Evolutionary conservation across 768 basidiomycete species (phyloP).

Genomic region (Candolleomyces eurysporus): DNA sequence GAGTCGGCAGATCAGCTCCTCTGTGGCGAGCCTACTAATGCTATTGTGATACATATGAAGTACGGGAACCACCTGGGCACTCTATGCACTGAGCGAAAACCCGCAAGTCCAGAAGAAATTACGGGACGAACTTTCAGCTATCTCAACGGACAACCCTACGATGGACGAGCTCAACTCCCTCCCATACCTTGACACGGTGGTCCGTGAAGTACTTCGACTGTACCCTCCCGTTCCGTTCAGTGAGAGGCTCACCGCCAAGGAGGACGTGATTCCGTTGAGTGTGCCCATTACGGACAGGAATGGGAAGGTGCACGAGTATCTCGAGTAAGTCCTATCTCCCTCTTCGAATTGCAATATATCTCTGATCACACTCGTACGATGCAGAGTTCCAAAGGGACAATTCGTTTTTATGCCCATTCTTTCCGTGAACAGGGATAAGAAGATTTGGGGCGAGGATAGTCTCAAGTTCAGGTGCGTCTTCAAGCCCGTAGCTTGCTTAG

Average conservation of each 20-base stretch:
- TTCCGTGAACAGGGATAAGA: slow-evolving; percentile 48
- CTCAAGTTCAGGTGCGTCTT: slow-evolving; percentile 50
- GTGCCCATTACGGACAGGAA: slow-evolving; percentile 43
- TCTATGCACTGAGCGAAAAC: slow-evolving; percentile 51
- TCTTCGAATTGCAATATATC: not conserved
- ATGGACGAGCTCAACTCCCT: slow-evolving; percentile 68
- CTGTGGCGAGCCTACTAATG: not conserved
- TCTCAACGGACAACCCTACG: slow-evolving; percentile 53
- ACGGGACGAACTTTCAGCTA: slow-evolving; percentile 50
- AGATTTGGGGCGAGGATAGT: slow-evolving; percentile 64
- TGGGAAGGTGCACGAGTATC: slow-evolving; percentile 35
- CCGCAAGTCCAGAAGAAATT: slow-evolving; percentile 51
- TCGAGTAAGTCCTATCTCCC: slow-evolving; percentile 29
- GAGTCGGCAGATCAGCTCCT: not conserved
- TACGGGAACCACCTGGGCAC: slow-evolving; percentile 52
- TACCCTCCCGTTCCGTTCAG: slow-evolving; percentile 46
- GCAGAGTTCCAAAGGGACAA: slow-evolving; percentile 35
- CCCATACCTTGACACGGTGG: slow-evolving; percentile 62
- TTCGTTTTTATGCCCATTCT: slow-evolving; percentile 50
- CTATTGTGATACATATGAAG: slow-evolving; percentile 15
- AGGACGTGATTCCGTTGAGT: slow-evolving; percentile 51
- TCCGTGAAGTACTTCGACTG: slow-evolving; percentile 57
- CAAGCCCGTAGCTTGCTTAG: too few species aligned
- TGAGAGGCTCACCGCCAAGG: slow-evolving; percentile 40
- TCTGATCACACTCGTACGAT: not conserved